Base-by-base conservation (phyloP, 371 early-diverging fungal genomes). In the Circinella minor region DNA sequence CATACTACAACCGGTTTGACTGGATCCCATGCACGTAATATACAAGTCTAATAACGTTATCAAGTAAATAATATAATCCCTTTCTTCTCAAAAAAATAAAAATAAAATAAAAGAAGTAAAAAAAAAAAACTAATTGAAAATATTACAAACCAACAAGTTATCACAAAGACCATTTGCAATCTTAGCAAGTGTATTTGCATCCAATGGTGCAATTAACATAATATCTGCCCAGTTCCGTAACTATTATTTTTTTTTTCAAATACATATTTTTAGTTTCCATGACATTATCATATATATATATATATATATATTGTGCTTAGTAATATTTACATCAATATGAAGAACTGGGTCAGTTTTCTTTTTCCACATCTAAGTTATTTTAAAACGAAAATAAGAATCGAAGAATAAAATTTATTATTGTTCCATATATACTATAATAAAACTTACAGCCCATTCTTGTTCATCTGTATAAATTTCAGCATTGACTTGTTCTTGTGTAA, bases 211-310 rank as follows among this genome's bases (percentile, higher is more conserved):
- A 55, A 99, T 84, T 4, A 98, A 80, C 51, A 95, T 81, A 27
- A 93, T 76, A 69, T 98, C 97, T 27, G 98, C 97, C 99, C 99
- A 99, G 68, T 95, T 94, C 8, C 98, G 90, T 37, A 98, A 86
- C 91, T 94, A 71, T 36, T 48, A 27, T 27, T 27, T 1, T 27
- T 27, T 27, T 27, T 27, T 27, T 27, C 27, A 0, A 27, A 43
- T 43, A 6, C 43, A 43, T 43, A 3, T 43, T 54, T 54, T n/a
- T 54, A n/a, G 54, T 54, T 13, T n/a, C 15, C 20, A 54, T 15
- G 15, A 6, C 54, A 54, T n/a, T 55, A 27, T 27, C 27, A 27
- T 27, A n/a, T 39, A 61, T 59, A 38, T 3, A 43, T 43, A 11
- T 1, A 43, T 3, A 39, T 6, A 6, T 6, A 39, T 39, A 39